Evolutionary conservation across 345 rosid genomes (phyloP).

Genomic region (Lenwebbia sp.): DNA sequence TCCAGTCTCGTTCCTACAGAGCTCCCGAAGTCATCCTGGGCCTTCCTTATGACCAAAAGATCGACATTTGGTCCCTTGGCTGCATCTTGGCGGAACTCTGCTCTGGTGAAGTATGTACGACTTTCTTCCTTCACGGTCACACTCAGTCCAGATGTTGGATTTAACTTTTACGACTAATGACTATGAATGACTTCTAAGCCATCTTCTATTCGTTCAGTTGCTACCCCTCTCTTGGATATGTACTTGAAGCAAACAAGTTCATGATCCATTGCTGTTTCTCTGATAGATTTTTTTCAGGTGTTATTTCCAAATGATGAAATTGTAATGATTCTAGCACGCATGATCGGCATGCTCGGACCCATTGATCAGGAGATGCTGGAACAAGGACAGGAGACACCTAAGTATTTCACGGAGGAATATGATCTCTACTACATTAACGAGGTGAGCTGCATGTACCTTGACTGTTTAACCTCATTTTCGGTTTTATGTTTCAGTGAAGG

Average conservation of each 20-base stretch:
- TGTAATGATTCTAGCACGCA: conserved; percentile 69
- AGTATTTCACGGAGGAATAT: conserved; percentile 77
- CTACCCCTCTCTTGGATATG: not conserved
- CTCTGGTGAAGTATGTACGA: conserved; percentile 70
- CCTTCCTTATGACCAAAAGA: conserved; percentile 78
- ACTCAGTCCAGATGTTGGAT: not conserved
- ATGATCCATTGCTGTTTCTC: not conserved
- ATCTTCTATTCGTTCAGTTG: not conserved
- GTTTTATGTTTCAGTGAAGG: not conserved
- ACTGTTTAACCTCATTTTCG: not conserved
- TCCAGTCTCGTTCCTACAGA: conserved; percentile 93
- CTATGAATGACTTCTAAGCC: not conserved
- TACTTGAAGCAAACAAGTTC: not conserved
- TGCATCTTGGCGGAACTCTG: conserved; percentile 90
- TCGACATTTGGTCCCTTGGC: conserved; percentile 94
- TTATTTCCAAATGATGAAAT: conserved; percentile 75
- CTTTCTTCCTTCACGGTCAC: not conserved
- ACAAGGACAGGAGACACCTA: conserved; percentile 64
- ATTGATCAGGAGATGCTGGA: conserved; percentile 71
- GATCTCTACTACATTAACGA: conserved; percentile 64
- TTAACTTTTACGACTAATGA: not conserved
- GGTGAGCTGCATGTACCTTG: conserved; percentile 19
- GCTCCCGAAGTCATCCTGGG: conserved; percentile 98
- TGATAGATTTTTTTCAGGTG: conserved; percentile 35
- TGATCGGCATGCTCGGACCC: conserved; percentile 70